Evolutionary conservation across 2,329 filamentous ascomycete genomes (phyloP), one percentile per base, ranked within the genome.

Genomic region (Pseudocercospora macadamiae): DNA sequence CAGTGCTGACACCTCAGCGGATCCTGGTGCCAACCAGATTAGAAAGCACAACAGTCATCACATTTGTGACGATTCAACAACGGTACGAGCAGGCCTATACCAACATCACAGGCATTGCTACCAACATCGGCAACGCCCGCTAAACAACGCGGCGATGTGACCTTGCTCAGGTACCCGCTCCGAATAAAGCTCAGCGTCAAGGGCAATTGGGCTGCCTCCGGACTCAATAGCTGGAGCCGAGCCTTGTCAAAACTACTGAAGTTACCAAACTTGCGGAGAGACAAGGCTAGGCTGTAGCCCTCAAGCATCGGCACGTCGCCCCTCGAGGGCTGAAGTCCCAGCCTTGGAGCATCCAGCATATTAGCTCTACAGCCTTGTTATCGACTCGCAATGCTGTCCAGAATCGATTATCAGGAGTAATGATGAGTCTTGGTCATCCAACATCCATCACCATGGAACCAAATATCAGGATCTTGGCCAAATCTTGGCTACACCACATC

Each of bases 41-140:
- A 47, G 42, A 47, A 47, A 47, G 42, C 42, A 47, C 23, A 6
- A 47, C 42, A 47, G 42, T 47, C 21, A 47, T 26, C 42, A 42
- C n/a, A 23, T 14, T 2, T 47, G 42, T 47, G 42, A 26, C 23
- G 10, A 26, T 21, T 25, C 10, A 26, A 47, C 42, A 28, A 23
- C 42, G 23, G 21, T 26, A 47, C 10, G 42, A 47, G 19, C 23
- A 23, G n/a, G 21, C 10, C 21, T 47, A 42, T 42, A 6, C 16
- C 12, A 42, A 42, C 18, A 21, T 21, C 18, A 9, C 18, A 21
- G 14, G 37, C 18, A 21, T 19, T 7, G 14, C 9, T 19, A 39
- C 5, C 36, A 39, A 39, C 36, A 18, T 39, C 36, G 36, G 36
- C 16, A 19, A 9, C 21, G 5, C 4, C 36, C 16, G 36, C 16